Evolutionary conservation across 371 early-diverging fungal genomes (phyloP), one percentile per base, ranked within the genome.

Genomic region (Umbelopsis sp.): DNA sequence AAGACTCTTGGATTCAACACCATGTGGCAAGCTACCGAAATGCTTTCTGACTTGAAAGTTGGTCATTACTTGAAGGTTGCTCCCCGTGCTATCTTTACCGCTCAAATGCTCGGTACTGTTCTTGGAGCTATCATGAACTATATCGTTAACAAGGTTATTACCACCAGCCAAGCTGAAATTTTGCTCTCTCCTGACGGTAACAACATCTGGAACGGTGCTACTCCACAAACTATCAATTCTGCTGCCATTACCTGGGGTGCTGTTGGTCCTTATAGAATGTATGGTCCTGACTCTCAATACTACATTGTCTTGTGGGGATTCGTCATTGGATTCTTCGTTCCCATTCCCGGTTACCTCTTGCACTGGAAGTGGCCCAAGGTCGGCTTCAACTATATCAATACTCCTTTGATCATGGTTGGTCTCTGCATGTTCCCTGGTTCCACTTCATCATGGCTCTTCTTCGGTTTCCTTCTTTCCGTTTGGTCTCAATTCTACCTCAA

Each of bases 231-330:
- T 20, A 80, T 83, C 50, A 72, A 79, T 63, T 75, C 76, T n/a
- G 76, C 80, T 4, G 73, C 80, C 7, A 76, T 83, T 44, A 73
- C 80, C 32, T 93, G 90, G 92, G 93, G 93, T 63, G 85, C 89
- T 4, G 83, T 93, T n/a, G 93, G 93, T 10, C 93, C 94, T 12
- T 65, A 76, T 24, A 82, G 78, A 52, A 88, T 91, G 86, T 91
- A 92, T 72, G 86, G 92, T 8, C 77, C 83, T 1, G 79, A 72
- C 2, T 86, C 89, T 6, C 70, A 80, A 20, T 94, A 94, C 79
- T 85, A 86, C 68, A 76, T 85, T 2, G 69, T 85, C 44, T 72
- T 80, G n/a, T 85, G 81, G 82, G 80, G 78, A 6, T 82, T 85
- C 69, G 10, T 85, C 10, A 72, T 72, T 25, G 74, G 75, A 3